Evolutionary conservation across 2,329 filamentous ascomycete species (phyloP), one percentile per base, ranked within the genome.

Genomic region (Colletotrichum eleusines): DNA sequence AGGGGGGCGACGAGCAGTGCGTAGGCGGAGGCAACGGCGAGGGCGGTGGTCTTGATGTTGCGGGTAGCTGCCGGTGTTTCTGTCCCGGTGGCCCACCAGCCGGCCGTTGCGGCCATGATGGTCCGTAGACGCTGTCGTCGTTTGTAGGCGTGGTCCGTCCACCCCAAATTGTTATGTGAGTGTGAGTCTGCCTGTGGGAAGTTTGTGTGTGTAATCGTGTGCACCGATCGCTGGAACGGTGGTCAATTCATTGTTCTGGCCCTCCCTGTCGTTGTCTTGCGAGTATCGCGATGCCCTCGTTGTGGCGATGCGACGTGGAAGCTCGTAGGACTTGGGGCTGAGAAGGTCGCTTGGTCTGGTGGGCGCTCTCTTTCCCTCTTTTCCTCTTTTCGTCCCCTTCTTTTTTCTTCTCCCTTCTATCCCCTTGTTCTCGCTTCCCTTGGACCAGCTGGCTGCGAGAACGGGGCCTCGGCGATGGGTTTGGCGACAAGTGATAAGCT

Each of bases 221-320:
- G 33, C 69, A 64, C 69, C 69, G n/a, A 63, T 65, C 58, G 69
- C 64, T 63, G 60, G 50, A 46, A 64, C 64, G 53, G 69, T 53
- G 59, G 58, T 68, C 46, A 50, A 57, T 50, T 71, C 69, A 71
- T 71, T 42, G 53, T 68, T 35, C 48, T 71, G 23, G 20, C 31
- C 44, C 44, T 35, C 51, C 42, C 40, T 46, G 16, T 3, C 31
- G 7, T 3, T 38, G 7, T 54, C 42, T 31, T n/a, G 12, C 38
- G 44, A 48, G 53, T 33, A 4, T 48, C 58, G 58, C 35, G 48
- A 42, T 28, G 59, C n/a, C n/a, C 28, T 50, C 8, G 31, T 51
- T 8, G 59, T 11, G 38, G 59, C 44, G 44, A 28, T 40, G 60
- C 31, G 26, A 12, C 40, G 31, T n/a, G 4, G 33, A 28, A 42